A percentile compares a stretch with the other conserved stretches of the same genome.
phyloP scores from a whole-genome alignment of 2,329 filamentous ascomycete species.

The Cladophialophora chaetospira region DNA sequence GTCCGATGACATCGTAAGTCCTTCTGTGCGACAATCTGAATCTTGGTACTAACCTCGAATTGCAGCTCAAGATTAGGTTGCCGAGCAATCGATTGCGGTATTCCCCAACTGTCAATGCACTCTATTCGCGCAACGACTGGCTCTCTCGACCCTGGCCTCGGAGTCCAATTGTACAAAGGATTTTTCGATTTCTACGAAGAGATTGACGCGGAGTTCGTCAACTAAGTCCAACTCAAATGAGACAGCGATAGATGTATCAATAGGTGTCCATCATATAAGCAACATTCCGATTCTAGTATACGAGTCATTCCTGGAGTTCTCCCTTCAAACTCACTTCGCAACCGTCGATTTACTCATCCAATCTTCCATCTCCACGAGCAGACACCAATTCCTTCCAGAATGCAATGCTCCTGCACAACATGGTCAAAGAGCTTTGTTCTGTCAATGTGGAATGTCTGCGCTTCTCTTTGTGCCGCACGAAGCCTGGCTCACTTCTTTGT shows the following conservation, averaged over 20 bases:
- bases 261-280: too few species aligned
- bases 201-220: slow-evolving; percentile 76
- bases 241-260: background rate
- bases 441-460: background rate
- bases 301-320: too few species aligned
- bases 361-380: too few species aligned
- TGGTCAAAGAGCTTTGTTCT: background rate
- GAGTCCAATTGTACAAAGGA: slow-evolving; percentile 83
- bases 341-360: too few species aligned
- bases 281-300: too few species aligned
- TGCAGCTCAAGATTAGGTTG: slow-evolving; percentile 74
- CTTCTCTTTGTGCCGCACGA: too few species aligned
- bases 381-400: too few species aligned
- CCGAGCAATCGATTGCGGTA: slow-evolving; percentile 79
- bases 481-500: background rate
- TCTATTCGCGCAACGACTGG: slow-evolving; percentile 87
- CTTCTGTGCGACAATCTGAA: background rate
- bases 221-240: background rate
- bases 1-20: slow-evolving; percentile 67
- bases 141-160: slow-evolving; percentile 79
- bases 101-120: slow-evolving; percentile 94
- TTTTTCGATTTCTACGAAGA: slow-evolving; percentile 85
- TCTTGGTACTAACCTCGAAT: background rate
- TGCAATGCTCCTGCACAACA: too few species aligned
- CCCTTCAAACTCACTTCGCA: too few species aligned